These are phyloP conservation scores for Baeospora myosura DNA, from an alignment of 1,284 basidiomycete species.

Conservation along the genomic window DNA sequence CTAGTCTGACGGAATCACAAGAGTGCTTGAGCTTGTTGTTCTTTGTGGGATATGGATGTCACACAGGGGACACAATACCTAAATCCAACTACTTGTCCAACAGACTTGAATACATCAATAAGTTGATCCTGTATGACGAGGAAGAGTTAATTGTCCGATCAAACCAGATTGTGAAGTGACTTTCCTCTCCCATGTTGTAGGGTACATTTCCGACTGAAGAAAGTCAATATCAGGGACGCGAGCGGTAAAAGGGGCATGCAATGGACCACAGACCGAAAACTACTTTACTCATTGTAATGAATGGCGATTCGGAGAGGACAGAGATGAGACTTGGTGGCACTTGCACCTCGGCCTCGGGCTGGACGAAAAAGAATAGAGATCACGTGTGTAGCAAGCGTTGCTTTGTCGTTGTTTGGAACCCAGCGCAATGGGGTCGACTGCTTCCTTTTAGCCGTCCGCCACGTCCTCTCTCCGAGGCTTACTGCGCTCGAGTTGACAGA, in stretches of 20 bases:
- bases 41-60: background rate
- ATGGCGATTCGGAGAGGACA: no score
- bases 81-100: conserved; percentile 83
- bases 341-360: no score
- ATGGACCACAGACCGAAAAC: conserved; percentile 24
- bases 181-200: conserved; percentile 75
- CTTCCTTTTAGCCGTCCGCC: no score
- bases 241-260: background rate
- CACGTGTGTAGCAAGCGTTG: no score
- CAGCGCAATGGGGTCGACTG: no score
- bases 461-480: no score
- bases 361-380: no score
- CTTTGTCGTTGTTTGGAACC: no score
- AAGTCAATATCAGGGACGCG: conserved; percentile 1
- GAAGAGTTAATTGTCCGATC: background rate
- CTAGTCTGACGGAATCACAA: conserved; percentile 54
- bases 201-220: conserved; percentile 74
- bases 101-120: conserved; percentile 79
- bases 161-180: conserved; percentile 14
- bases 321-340: no score
- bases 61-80: conserved; percentile 37
- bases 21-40: background rate
- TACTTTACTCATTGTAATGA: conserved; percentile 30
- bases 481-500: no score
- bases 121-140: conserved; percentile 53